Evolutionary conservation across 225 moss, liverwort and hornwort genomes (phyloP), one percentile per base, ranked within the genome.

Genomic region (Ulota crispa): DNA sequence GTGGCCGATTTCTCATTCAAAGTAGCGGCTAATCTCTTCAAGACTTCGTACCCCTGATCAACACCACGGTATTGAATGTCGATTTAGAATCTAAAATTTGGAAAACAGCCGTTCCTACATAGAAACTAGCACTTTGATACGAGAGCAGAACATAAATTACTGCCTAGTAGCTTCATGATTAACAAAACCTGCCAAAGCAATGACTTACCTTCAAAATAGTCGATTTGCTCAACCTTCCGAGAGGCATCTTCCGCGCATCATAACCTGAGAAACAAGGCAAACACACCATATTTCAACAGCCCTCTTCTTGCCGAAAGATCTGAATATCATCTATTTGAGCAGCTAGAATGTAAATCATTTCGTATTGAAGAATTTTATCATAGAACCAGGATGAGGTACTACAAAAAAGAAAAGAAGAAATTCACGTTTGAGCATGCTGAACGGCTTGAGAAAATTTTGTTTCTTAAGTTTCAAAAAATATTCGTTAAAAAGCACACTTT

Each of bases 211-310:
- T 98, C 70, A 86, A 87, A 82, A 98, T 92, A 7, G 97, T 95
- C n/a, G 95, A 93, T 82, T 98, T 98, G 92, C 97, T 98, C 87
- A 98, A 70, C 87, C 95, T 98, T 73, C 97, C 97, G 32, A 98
- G 95, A 80, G 97, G 97, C 94, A 98, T 92, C 79, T 98, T 98
- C 72, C 91, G 92, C 71, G 95, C 92, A 89, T 98, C 97, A 90
- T 92, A 98, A 75, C 97, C 97, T 97, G 92, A 68, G 30, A 78
- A 20, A 59, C 57, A 78, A 77, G 42, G 21, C 20, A 77, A 20
- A 59, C 30, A 76, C 43, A 39, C 76, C 21, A 45, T 16, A 56
- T 32, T 67, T 82, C 72, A 82, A 11, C 19, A 72, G 36, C 24
- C 39, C 45, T 57, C 26, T 21, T 27, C 68, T 34, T 19, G 19